Percentiles rank a stretch among this genome's conserved stretches.
These are phyloP conservation scores for Suhomyces maxii DNA, from an alignment of 1,139 yeast species.

Conservation along the genomic window DNA sequence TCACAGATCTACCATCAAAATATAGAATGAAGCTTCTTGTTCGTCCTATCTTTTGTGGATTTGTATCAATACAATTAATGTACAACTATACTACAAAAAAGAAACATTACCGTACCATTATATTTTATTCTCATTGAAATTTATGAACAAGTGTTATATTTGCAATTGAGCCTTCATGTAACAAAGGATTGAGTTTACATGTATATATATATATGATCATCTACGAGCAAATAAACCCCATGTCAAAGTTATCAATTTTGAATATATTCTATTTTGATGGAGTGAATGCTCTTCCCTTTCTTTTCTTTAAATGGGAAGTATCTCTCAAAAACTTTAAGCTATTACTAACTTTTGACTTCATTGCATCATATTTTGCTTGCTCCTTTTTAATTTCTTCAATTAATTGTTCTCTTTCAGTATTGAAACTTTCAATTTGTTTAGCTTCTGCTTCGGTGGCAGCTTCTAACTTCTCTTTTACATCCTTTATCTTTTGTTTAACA, in stretches of 20 bases:
- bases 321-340: conserved; percentile 40
- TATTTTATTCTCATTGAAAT: no score
- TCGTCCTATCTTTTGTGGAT: no score
- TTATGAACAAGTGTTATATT: no score
- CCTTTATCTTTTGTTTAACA: conserved; percentile 29
- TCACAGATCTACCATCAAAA: neutral
- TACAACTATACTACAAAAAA: no score
- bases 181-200: no score
- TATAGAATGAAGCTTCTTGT: no score
- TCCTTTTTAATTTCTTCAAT: conserved; percentile 27
- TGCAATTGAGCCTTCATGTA: no score
- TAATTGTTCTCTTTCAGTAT: conserved; percentile 23
- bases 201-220: no score
- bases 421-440: conserved; percentile 24
- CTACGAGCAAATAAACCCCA: no score
- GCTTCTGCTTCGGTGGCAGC: conserved; percentile 24
- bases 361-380: conserved; percentile 23
- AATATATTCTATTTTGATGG: conserved; percentile 21
- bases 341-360: conserved; percentile 33
- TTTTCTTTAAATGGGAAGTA: conserved; percentile 45
- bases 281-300: conserved; percentile 44
- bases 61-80: neutral
- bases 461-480: conserved; percentile 30
- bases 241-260: no score
- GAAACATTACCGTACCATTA: no score